Percentiles rank a stretch among this genome's conserved stretches.
Evolutionary conservation across 768 basidiomycete species (phyloP).

Genomic region (Phaeotremella skinneri): DNA sequence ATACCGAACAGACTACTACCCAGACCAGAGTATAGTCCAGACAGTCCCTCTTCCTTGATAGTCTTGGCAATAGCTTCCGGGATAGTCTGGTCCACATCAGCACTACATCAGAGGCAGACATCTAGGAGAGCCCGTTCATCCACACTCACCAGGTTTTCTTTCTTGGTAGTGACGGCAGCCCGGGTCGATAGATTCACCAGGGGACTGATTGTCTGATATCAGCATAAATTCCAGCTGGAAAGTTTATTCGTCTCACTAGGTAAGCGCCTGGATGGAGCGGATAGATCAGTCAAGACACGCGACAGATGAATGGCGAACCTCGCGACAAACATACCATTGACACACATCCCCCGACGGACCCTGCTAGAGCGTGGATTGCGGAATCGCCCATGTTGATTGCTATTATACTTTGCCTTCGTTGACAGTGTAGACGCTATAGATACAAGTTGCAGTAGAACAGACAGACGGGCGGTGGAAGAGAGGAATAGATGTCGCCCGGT

Average conservation of each 20-base stretch:
- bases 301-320: conserved; percentile 14
- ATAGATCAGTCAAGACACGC: neutral
- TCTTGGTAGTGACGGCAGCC: conserved; percentile 84
- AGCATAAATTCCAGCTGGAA: neutral
- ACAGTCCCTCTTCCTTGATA: conserved; percentile 76
- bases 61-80: conserved; percentile 70
- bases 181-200: conserved; percentile 88
- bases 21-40: conserved; percentile 83
- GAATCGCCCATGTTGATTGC: conserved; percentile 59
- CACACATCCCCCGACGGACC: conserved; percentile 81
- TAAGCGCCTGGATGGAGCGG: conserved; percentile 42
- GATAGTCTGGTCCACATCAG: conserved; percentile 56
- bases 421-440: neutral
- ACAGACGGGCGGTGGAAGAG: too few species aligned
- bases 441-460: too few species aligned
- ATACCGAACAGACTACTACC: conserved; percentile 82
- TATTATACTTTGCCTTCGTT: neutral
- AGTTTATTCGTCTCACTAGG: conserved; percentile 37
- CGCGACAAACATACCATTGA: conserved; percentile 69
- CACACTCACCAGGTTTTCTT: conserved; percentile 64
- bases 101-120: neutral
- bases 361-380: conserved; percentile 78
- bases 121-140: neutral
- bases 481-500: too few species aligned
- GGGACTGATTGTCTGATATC: conserved; percentile 59